Evolutionary conservation across 2,329 filamentous ascomycete genomes (phyloP).

Genomic region (Gnomoniopsis smithogilvyi): DNA sequence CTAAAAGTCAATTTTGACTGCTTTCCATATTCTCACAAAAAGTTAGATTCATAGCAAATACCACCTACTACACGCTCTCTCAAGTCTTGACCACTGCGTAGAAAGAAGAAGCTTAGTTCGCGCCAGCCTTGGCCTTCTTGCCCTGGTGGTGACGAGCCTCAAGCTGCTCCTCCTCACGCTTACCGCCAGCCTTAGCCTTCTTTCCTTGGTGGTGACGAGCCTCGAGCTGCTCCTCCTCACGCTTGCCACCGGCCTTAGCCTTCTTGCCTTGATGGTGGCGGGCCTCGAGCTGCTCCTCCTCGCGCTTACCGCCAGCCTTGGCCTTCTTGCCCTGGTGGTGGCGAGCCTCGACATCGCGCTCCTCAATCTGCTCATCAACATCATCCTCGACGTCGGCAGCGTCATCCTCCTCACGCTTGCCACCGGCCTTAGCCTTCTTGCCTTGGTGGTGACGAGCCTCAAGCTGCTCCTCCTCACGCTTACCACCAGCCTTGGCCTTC

Average conservation of each 20-base stretch:
- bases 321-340: slow-evolving; percentile 17
- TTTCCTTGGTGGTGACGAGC: slow-evolving; percentile 20
- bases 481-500: slow-evolving; percentile 15
- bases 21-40: too few relatives aligned
- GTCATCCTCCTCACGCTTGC: slow-evolving; percentile 10
- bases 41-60: too few relatives aligned
- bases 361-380: slow-evolving; percentile 1
- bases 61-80: neutral
- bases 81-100: neutral
- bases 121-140: slow-evolving; percentile 3
- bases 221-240: neutral
- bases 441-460: slow-evolving; percentile 3
- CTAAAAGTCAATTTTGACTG: too few relatives aligned
- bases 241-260: neutral
- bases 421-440: neutral
- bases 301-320: neutral
- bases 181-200: neutral
- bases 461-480: slow-evolving; percentile 19
- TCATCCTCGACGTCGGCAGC: neutral
- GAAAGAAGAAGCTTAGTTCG: neutral
- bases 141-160: slow-evolving; percentile 12
- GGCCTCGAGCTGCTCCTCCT: slow-evolving; percentile 15
- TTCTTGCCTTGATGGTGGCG: slow-evolving; percentile 11
- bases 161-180: slow-evolving; percentile 12
- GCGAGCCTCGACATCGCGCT: neutral